Base-by-base conservation (phyloP, 192 early-diverging fungal species). In the Powellomyces hirtus region DNA sequence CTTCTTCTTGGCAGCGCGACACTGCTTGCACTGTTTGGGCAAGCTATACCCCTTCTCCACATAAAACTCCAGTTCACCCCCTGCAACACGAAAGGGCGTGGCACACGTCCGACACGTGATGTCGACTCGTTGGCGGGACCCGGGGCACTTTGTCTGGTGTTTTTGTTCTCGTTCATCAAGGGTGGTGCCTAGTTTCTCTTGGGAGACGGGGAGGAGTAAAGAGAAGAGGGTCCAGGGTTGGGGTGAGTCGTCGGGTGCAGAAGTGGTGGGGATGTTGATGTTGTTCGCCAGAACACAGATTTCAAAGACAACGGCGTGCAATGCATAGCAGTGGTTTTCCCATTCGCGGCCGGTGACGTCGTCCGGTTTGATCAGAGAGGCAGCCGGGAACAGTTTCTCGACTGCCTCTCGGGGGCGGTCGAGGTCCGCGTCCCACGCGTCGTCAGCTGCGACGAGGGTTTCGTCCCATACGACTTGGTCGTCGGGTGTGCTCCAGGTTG, bases 321-420 rank as follows among this genome's bases (percentile, higher is more conserved):
- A 8, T 8, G 60, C 60, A 29, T 24, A 62, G 27, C 10, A 38
- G 27, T 62, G 60, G 27, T 62, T 62, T 13, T 42, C 16, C 60
- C 60, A 62, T 4, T 62, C 24, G 4, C 4, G 24, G 4, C 14
- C 22, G 20, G 60, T 10, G 22, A 58, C 22, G 26, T 35, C 56
- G 11, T 34, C 30, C 27, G 30, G 27, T 34, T 59, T 59, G 35
- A 36, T 36, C 34, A 59, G 35, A 22, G 51, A 52, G 24, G 7
- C 7, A 7, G 27, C 57, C 10, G 30, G 30, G 35, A 59, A 59
- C 10, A 59, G 16, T 8, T 59, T 6, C 6, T 35, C 57, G 13
- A 59, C 20, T 10, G 57, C 57, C 35, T 59, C 24, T 8, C 5
- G 24, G 57, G 57, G 57, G 7, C 10, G 5, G 24, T 59, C 57